These are phyloP conservation scores for Dipteronia sinensis DNA, from an alignment of 345 rosid species.

Conservation along the genomic window DNA sequence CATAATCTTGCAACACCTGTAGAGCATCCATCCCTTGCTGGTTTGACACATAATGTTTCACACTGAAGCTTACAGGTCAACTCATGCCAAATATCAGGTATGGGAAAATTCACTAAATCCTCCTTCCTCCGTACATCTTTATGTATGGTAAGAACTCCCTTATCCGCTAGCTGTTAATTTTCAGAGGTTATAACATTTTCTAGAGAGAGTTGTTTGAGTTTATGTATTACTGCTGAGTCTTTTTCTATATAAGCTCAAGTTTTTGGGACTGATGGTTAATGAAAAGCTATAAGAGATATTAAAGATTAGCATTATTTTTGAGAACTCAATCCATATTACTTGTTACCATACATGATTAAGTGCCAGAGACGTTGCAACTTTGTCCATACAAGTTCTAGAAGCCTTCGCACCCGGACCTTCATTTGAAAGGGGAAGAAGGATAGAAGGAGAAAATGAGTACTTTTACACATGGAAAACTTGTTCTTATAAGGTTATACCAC, in stretches of 20 bases:
- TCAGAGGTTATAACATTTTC: conserved; percentile 14
- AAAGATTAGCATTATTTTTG: background rate
- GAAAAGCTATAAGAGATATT: background rate
- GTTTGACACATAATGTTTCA: conserved; percentile 83
- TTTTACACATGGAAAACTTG: background rate
- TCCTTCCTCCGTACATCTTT: conserved; percentile 70
- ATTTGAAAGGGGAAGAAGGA: conserved; percentile 20
- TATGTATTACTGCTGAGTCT: background rate
- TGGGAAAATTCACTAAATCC: conserved; percentile 54
- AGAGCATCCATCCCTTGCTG: conserved; percentile 97
- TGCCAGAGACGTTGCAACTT: conserved; percentile 79
- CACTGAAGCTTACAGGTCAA: conserved; percentile 69
- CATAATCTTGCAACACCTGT: conserved; percentile 96
- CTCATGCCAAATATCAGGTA: conserved; percentile 57
- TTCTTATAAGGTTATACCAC: background rate
- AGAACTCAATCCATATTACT: conserved; percentile 8
- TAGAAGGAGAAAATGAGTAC: conserved; percentile 20
- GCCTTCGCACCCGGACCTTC: conserved; percentile 87
- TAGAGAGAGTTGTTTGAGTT: conserved; percentile 17
- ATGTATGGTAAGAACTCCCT: conserved; percentile 83
- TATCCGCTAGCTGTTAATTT: conserved; percentile 61
- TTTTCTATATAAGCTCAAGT: conserved; percentile 10
- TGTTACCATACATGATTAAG: conserved; percentile 64
- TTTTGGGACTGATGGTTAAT: background rate
- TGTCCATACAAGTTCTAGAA: conserved; percentile 90